Evolutionary conservation across 805 yeast genomes (phyloP).

Genomic region (Metschnikowia hibisci): DNA sequence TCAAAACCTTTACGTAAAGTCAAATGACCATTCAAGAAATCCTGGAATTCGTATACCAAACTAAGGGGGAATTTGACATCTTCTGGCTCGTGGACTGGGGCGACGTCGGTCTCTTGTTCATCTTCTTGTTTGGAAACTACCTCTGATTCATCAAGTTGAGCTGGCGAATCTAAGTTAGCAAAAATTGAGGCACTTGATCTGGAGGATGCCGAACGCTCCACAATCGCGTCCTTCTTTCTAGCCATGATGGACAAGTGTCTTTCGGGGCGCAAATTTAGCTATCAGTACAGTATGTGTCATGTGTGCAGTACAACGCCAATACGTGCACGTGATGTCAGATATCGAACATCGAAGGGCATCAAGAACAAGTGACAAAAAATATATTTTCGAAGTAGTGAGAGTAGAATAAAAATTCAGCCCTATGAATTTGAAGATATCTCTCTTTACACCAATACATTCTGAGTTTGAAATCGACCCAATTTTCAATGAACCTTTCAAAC

Average conservation of each 20-base stretch:
- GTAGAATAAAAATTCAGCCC: no score
- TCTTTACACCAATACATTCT: no score
- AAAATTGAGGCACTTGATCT: constrained; percentile 19
- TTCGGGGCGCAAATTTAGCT: constrained; percentile 2
- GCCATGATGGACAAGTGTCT: constrained; percentile 13
- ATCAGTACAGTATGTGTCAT: constrained; percentile 2
- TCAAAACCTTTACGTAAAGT: constrained; percentile 30
- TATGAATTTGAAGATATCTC: no score
- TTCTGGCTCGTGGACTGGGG: constrained; percentile 3
- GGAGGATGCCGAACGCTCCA: constrained; percentile 10
- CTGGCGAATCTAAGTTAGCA: constrained; percentile 5
- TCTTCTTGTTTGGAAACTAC: no score
- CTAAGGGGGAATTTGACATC: constrained; percentile 14
- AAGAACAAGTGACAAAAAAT: no score
- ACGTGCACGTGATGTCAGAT: no score
- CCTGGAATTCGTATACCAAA: constrained; percentile 31
- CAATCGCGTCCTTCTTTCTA: constrained; percentile 12
- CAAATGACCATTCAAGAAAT: constrained; percentile 35
- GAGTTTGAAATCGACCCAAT: no score
- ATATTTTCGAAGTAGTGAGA: no score
- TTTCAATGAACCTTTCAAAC: no score
- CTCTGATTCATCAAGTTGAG: neutral
- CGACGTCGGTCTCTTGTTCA: neutral
- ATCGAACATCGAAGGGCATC: no score
- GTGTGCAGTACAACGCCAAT: neutral